Evolutionary conservation across 352 stramenopile species (phyloP).

Genomic region (Saprolegnia parasitica): DNA sequence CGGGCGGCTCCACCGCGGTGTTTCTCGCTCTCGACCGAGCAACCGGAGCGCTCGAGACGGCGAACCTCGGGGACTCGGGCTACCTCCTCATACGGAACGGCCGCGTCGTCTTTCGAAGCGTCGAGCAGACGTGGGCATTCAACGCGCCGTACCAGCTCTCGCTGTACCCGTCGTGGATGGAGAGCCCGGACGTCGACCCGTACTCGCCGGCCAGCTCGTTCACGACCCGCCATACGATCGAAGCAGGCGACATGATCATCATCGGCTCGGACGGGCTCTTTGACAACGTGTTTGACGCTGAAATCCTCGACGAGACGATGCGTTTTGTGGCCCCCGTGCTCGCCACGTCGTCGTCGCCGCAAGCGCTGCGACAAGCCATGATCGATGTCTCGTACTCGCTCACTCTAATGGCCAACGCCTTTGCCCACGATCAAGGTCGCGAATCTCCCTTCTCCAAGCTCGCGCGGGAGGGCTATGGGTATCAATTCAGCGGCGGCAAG

Average conservation of each 20-base stretch:
- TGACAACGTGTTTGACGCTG: constrained; percentile 30
- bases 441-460: constrained; percentile 24
- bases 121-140: constrained; percentile 24
- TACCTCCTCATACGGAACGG: constrained; percentile 24
- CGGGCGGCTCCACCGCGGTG: constrained; percentile 17
- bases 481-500: constrained; percentile 13
- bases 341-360: neutral
- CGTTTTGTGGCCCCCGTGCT: neutral
- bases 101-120: constrained; percentile 1
- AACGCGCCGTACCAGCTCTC: constrained; percentile 22
- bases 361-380: constrained; percentile 19
- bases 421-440: constrained; percentile 15
- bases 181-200: neutral
- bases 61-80: constrained; percentile 21
- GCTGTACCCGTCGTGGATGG: constrained; percentile 21
- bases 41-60: neutral
- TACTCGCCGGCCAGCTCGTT: constrained; percentile 12
- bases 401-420: constrained; percentile 16
- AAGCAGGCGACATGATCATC: constrained; percentile 28
- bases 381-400: constrained; percentile 21
- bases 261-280: constrained; percentile 29
- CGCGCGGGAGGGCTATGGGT: constrained; percentile 20
- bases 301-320: constrained; percentile 19
- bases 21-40: constrained; percentile 12
- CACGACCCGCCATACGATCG: constrained; percentile 9